These are phyloP conservation scores for Malus domestica DNA, from an alignment of 306 rosid genomes.

Conservation along the genomic window DNA sequence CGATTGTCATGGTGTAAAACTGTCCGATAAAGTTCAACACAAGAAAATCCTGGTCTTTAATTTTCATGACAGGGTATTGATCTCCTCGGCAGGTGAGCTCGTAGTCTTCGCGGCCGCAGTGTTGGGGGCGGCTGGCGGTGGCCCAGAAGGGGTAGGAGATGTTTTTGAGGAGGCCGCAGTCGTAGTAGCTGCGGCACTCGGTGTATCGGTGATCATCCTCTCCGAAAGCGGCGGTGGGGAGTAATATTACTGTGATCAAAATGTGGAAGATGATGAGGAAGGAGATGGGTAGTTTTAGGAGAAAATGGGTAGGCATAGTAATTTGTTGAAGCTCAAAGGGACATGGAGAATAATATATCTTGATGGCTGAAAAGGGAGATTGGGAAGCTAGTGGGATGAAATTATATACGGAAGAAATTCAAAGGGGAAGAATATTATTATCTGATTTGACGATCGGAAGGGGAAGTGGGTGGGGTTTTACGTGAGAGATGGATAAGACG, in stretches of 20 bases:
- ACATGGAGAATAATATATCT: not conserved
- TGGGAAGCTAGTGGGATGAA: not conserved
- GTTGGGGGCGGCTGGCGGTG: accelerated
- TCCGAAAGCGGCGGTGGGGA: not conserved
- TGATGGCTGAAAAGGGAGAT: not conserved
- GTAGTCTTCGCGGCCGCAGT: slow-evolving; percentile 6
- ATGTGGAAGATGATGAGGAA: not conserved
- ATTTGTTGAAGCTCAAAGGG: not conserved
- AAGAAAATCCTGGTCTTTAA: not conserved
- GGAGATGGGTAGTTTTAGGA: not conserved
- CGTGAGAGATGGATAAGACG: not conserved
- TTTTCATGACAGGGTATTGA: not conserved
- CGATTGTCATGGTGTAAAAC: not conserved
- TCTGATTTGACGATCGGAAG: not conserved
- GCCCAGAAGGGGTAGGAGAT: slow-evolving; percentile 40
- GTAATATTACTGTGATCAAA: not conserved
- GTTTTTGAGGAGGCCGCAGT: slow-evolving; percentile 10
- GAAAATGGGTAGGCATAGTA: not conserved
- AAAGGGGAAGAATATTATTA: not conserved
- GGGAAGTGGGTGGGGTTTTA: not conserved
- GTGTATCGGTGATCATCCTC: not conserved
- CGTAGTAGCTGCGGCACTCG: slow-evolving; percentile 11
- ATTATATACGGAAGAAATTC: not conserved
- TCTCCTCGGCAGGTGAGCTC: slow-evolving; percentile 2
- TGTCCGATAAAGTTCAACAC: not conserved